Base-by-base conservation (phyloP, 2,329 filamentous ascomycete genomes). In the Volutella citrinella region DNA sequence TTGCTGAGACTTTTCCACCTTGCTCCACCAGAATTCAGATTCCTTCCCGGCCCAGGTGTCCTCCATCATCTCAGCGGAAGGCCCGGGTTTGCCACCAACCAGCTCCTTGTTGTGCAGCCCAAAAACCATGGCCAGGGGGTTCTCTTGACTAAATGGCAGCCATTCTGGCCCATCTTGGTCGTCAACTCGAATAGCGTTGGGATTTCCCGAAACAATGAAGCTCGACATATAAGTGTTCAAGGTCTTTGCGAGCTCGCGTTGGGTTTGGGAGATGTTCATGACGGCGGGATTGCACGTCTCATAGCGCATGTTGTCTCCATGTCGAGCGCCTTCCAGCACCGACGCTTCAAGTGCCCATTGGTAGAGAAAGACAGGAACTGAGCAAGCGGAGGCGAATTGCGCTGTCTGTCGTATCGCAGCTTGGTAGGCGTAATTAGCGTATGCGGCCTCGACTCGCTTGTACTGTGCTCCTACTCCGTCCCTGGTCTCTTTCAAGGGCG, bases 351-450 rank as follows among this genome's bases (percentile, higher is more conserved):
- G 49, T 0, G 74, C 74, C 74, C 74, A 55, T 14, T 55, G 52
- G 22, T 55, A 55, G 5, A 55, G 25, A 11, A 48, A 55, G 1
- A 52, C 48, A 0, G 52, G 52, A 0, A 32, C 25, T 10, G 38
- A n/a, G n/a, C n/a, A 43, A 1, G 33, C 26, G 1, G 44, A 46
- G 0, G 50, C 51, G 0, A 55, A 23, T 6, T 49, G 42, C 4
- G 67, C 71, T 0, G 70, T 75, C 45, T 76, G 72, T 0, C 69
- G 61, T 0, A 72, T 71, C 0, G 74, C 72, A 1, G 67, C 65
- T 0, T 73, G 64, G 32, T 77, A 77, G 0, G 72, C 72, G 32
- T 74, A 78, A 38, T 77, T 68, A 0, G 64, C 72, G 27, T 77
- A 78, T 0, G 72, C 70, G 3, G 68, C 68, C 41, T 76, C 72